phyloP scores from a whole-genome alignment of 148 eudicot genomes.

The Amaranthus hypochondriacus region DNA sequence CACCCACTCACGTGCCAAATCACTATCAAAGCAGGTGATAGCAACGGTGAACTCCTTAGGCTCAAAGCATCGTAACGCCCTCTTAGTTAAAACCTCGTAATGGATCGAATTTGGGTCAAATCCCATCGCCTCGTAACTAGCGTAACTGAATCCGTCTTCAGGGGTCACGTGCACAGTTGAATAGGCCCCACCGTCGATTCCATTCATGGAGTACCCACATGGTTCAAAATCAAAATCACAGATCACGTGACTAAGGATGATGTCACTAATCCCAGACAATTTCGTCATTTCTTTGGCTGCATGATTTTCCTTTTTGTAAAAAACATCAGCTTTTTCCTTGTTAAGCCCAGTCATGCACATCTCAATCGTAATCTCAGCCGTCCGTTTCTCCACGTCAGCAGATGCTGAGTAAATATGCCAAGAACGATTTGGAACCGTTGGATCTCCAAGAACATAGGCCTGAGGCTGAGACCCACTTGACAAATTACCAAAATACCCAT shows the following conservation, averaged over 20 bases:
- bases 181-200: slow-evolving; percentile 36
- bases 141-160: slow-evolving; percentile 52
- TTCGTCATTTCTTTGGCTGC: slow-evolving; percentile 35
- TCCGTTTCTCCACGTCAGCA: slow-evolving; percentile 8
- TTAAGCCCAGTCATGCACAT: slow-evolving; percentile 53
- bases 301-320: slow-evolving; percentile 27
- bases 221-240: slow-evolving; percentile 56
- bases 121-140: slow-evolving; percentile 63
- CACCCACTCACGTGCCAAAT: slow-evolving; percentile 20
- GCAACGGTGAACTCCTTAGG: slow-evolving; percentile 47
- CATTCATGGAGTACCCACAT: slow-evolving; percentile 64
- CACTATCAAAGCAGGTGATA: slow-evolving; percentile 24
- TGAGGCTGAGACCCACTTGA: slow-evolving; percentile 14
- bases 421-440: slow-evolving; percentile 22
- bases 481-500: slow-evolving; percentile 40
- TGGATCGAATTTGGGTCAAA: slow-evolving; percentile 22
- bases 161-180: slow-evolving; percentile 57
- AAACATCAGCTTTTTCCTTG: slow-evolving; percentile 33
- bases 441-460: slow-evolving; percentile 46
- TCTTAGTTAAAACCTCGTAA: slow-evolving; percentile 26
- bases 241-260: slow-evolving; percentile 42
- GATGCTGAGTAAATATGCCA: slow-evolving; percentile 47
- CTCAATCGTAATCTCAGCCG: slow-evolving; percentile 24
- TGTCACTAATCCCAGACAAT: slow-evolving; percentile 32
- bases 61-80: slow-evolving; percentile 39